phyloP scores from a whole-genome alignment of 2,329 filamentous ascomycete species.

The Fusarium phyllophilum region DNA sequence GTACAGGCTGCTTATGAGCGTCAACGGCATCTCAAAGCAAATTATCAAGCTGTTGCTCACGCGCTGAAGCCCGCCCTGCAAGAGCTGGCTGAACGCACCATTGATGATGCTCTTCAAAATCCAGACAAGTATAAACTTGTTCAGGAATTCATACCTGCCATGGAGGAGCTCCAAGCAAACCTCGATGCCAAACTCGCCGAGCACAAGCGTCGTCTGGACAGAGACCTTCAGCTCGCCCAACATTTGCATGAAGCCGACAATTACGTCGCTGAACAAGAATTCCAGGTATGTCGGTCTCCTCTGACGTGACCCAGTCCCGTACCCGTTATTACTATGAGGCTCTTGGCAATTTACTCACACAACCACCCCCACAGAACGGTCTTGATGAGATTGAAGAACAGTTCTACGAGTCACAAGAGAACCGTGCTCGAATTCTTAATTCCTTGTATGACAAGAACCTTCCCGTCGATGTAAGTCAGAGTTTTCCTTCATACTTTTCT shows the following conservation, averaged over 20 bases:
- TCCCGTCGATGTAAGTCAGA: slow-evolving; percentile 60
- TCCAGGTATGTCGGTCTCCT: slow-evolving; percentile 48
- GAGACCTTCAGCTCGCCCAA: slow-evolving; percentile 52
- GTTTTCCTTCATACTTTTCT: slow-evolving; percentile 13
- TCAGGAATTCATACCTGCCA: slow-evolving; percentile 63
- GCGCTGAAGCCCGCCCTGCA: slow-evolving; percentile 72
- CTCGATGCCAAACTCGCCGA: slow-evolving; percentile 47
- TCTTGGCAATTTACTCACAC: slow-evolving; percentile 31
- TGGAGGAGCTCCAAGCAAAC: slow-evolving; percentile 57
- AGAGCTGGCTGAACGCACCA: slow-evolving; percentile 69
- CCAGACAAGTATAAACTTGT: slow-evolving; percentile 63
- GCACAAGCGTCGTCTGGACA: slow-evolving; percentile 47
- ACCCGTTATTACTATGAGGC: slow-evolving; percentile 38
- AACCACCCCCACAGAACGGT: slow-evolving; percentile 47
- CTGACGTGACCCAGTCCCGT: slow-evolving; percentile 27
- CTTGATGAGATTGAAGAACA: slow-evolving; percentile 52
- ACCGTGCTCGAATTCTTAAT: slow-evolving; percentile 58
- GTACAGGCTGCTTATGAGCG: slow-evolving; percentile 70
- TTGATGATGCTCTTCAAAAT: slow-evolving; percentile 67
- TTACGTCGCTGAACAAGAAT: slow-evolving; percentile 50
- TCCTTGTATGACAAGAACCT: slow-evolving; percentile 56
- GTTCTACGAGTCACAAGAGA: slow-evolving; percentile 58
- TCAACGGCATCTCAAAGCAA: slow-evolving; percentile 72
- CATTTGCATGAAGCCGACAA: slow-evolving; percentile 49
- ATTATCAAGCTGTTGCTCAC: slow-evolving; percentile 70